Evolutionary conservation across 768 basidiomycete species (phyloP), one percentile per base, ranked within the genome.

Genomic region (Suillus subalutaceus): DNA sequence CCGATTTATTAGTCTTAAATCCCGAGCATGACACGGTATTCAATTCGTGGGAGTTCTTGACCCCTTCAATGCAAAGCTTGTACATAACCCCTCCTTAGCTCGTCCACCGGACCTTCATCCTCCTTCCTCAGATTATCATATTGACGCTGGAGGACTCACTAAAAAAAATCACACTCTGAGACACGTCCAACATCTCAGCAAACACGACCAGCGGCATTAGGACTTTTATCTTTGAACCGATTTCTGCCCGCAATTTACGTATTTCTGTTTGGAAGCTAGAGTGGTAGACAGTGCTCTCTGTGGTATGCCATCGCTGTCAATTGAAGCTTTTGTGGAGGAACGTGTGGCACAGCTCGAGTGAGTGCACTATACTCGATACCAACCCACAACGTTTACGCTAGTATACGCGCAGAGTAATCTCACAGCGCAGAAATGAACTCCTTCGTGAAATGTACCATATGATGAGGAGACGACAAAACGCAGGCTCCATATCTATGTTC

Each of bases 381-480:
- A 30, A 32, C 9, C 23, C 59, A 50, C 4, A 68, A 43, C 10
- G 32, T 30, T 23, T 30, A 44, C 32, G 26, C 40, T 26, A 18
- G 60, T 64, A 61, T 48, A 60, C 38, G 62, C 67, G 23, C 68
- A 93, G 91, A 74, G 82, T 80, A 69, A 88, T 93, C 68, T 77
- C 86, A 53, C 77, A 83, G 57, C 87, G 86, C 69, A 82, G 91
- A 75, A 89, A 90, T 88, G 87, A 80, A 63, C 83, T 92, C 59
- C 83, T 93, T 74, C 82, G 83, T 52, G 85, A 92, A 75, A 88
- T 93, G 86, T 90, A 85, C 78, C 77, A 79, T 62, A 85, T 93
- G 81, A 83, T 91, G 59, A 83, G 81, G 65, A 81, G 81, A 64
- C 84, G 85, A 71, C 79, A 84, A 62, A 79, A 79, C 68, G 71